These are phyloP conservation scores for Solioccasus polychromus DNA, from an alignment of 768 basidiomycete species.

Conservation along the genomic window DNA sequence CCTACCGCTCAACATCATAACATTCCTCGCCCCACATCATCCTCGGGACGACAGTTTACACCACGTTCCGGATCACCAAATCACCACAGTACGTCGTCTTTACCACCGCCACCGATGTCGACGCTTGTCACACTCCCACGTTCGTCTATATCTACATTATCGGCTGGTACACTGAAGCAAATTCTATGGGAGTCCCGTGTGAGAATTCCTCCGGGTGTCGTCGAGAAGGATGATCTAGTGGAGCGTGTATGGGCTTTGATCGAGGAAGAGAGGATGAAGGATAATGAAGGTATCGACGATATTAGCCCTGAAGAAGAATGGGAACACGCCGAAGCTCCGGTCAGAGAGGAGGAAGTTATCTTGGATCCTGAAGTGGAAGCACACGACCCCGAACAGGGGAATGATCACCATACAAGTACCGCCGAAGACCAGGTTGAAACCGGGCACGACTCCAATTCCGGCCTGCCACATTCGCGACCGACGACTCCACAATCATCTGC, in stretches of 20 bases:
- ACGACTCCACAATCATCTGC: slow-evolving; percentile 15
- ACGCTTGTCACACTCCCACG: slow-evolving; percentile 61
- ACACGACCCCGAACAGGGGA: slow-evolving; percentile 1
- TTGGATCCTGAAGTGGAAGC: slow-evolving; percentile 13
- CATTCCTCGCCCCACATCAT: slow-evolving; percentile 18
- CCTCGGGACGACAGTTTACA: slow-evolving; percentile 11
- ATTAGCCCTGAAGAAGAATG: slow-evolving; percentile 26
- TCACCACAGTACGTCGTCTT: slow-evolving; percentile 34
- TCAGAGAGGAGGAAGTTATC: slow-evolving; percentile 15
- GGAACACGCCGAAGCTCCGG: slow-evolving; percentile 22
- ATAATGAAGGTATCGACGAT: slow-evolving; percentile 39
- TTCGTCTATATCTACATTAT: slow-evolving; percentile 55
- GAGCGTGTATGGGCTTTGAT: slow-evolving; percentile 59
- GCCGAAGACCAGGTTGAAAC: slow-evolving; percentile 2
- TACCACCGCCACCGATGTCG: slow-evolving; percentile 53
- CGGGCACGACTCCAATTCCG: slow-evolving; percentile 4
- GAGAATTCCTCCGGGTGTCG: slow-evolving; percentile 44
- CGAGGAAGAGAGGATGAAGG: slow-evolving; percentile 58
- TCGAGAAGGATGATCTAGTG: slow-evolving; percentile 90
- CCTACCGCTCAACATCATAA: slow-evolving; percentile 1
- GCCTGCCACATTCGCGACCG: slow-evolving; percentile 5
- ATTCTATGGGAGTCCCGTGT: slow-evolving; percentile 82
- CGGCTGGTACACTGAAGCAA: slow-evolving; percentile 71
- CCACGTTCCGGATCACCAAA: slow-evolving; percentile 10
- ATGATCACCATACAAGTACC: background rate